These are phyloP conservation scores for Austroboletus novae-zelandiae DNA, from an alignment of 1,284 basidiomycete genomes.

Conservation along the genomic window DNA sequence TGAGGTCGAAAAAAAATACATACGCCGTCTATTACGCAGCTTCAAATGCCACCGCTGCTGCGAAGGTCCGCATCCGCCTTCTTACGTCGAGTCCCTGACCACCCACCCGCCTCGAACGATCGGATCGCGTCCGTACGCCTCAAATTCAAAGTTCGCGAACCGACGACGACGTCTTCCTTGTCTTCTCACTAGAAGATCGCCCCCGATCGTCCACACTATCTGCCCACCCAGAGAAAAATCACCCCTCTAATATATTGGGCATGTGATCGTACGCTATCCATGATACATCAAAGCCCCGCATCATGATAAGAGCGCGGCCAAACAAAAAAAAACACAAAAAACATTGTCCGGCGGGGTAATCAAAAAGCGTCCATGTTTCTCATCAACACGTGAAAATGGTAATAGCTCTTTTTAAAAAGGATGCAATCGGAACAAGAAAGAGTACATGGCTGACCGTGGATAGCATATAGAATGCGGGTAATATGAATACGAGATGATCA, in stretches of 20 bases:
- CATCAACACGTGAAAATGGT: background rate
- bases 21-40: too few relatives aligned
- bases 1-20: background rate
- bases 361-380: conserved; percentile 17
- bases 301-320: conserved; percentile 7
- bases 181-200: background rate
- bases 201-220: background rate
- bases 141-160: too few relatives aligned
- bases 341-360: background rate
- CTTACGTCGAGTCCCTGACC: too few relatives aligned
- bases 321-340: too few relatives aligned
- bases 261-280: conserved; percentile 23
- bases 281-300: conserved; percentile 20
- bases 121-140: too few relatives aligned
- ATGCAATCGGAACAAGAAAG: background rate
- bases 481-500: conserved; percentile 26
- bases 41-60: too few relatives aligned
- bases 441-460: conserved; percentile 29
- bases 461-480: conserved; percentile 30
- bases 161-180: too few relatives aligned
- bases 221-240: background rate
- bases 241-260: background rate
- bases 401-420: background rate
- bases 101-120: too few relatives aligned
- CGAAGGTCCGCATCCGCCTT: too few relatives aligned